Evolutionary conservation across 1,139 yeast species (phyloP), one percentile per base, ranked within the genome.

Genomic region (Yamadazyma pseudoaaseri): DNA sequence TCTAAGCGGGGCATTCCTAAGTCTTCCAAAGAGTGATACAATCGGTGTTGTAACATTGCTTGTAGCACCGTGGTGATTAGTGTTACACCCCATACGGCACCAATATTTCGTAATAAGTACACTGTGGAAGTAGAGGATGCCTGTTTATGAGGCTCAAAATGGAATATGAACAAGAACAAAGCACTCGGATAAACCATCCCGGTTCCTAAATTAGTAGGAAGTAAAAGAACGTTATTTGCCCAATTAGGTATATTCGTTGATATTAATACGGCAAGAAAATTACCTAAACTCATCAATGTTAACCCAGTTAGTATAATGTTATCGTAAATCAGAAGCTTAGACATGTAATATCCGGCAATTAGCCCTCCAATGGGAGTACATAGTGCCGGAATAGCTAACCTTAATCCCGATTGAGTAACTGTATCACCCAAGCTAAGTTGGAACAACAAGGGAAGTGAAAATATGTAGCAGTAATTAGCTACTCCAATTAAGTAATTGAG

Each of bases 11-110:
- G 4, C 20, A 26, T 6, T 5, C 10, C 6, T 13, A 26, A 16
- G 5, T 49, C 10, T 29, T 20, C 3, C 34, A 18, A 18, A 7
- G 8, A 6, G 6, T 9, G 6, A 6, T 18, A 29, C 4, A 52
- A 48, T 17, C 33, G 45, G 8, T 21, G 24, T 26, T 44, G 42
- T 26, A 52, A 41, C 24, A 45, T 40, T 5, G 40, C 40, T 34
- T 53, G 59, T 37, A 62, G 52, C 9, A 64, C 51, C 0, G 59
- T 57, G 2, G 70, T 49, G 7, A 63, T 55, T 14, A 59, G 48
- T 0, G 71, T 57, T 13, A 63, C 68, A 16, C 70, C 70, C 63
- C 65, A 63, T 6, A 65, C 69, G 4, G 65, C 62, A 7, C 70
- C 70, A 17, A 64, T 54, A 28, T 65, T 58, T 43, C 71, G 51